Percentiles rank a stretch among this genome's conserved stretches.
Conservation (phyloP, 106 monocot genomes). For the Phalaenopsis aphrodite region DNA sequence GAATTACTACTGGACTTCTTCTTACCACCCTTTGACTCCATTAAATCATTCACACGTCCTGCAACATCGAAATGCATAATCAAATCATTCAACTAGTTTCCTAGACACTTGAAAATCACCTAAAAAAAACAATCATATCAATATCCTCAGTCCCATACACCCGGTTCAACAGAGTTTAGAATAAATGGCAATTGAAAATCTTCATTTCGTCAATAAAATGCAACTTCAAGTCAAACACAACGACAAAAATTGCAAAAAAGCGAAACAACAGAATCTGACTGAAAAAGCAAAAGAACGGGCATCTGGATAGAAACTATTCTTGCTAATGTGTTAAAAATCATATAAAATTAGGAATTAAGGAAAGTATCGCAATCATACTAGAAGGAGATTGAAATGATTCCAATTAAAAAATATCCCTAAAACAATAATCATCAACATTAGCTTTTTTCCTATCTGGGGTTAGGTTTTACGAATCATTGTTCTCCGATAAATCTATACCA, state of each 20-base stretch:
- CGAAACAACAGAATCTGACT: background rate
- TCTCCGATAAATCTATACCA: background rate
- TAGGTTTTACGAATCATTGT: background rate
- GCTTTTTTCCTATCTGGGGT: background rate
- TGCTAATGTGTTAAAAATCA: background rate
- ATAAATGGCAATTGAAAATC: background rate
- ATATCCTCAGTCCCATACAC: background rate
- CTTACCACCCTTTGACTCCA: constrained; percentile 60
- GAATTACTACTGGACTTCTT: constrained; percentile 45
- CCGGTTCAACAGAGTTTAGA: background rate
- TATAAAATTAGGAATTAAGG: background rate
- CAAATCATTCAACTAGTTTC: background rate
- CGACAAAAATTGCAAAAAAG: background rate
- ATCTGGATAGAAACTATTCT: background rate
- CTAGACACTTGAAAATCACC: background rate
- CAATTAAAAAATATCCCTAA: background rate
- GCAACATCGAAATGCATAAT: constrained; percentile 7
- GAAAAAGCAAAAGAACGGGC: background rate
- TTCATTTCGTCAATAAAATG: background rate
- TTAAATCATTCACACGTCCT: constrained; percentile 52
- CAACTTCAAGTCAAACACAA: background rate
- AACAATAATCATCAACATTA: background rate
- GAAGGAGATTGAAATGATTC: background rate
- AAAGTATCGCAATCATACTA: background rate
- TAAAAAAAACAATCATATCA: background rate